phyloP scores from a whole-genome alignment of 73 alveolate species.

The Paramecium caudatum region DNA sequence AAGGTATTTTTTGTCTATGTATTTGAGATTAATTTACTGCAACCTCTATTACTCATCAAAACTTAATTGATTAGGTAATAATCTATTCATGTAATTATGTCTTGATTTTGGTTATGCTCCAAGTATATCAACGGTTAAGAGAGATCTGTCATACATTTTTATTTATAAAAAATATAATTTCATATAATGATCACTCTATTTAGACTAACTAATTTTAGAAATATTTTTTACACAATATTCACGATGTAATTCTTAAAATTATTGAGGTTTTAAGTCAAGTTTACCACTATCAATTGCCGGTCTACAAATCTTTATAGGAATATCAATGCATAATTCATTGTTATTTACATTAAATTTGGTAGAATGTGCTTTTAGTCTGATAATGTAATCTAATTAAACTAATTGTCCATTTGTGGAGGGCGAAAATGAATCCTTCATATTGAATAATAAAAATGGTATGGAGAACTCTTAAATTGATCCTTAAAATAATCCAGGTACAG shows the following conservation, averaged over 20 bases:
- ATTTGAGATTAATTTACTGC: neutral
- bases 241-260: neutral
- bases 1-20: neutral
- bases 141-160: constrained; percentile 23
- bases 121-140: constrained; percentile 45
- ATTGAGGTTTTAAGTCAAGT: neutral
- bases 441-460: neutral
- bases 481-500: constrained; percentile 27
- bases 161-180: neutral
- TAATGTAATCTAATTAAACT: neutral
- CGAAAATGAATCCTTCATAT: neutral
- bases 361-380: neutral
- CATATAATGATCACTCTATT: neutral
- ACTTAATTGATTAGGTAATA: neutral
- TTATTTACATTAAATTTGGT: neutral
- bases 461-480: neutral
- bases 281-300: neutral
- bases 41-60: neutral
- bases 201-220: neutral
- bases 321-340: constrained; percentile 22
- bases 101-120: constrained; percentile 65
- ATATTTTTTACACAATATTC: neutral
- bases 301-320: constrained; percentile 25
- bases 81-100: neutral
- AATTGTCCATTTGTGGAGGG: constrained; percentile 22